Evolutionary conservation across 1,284 basidiomycete genomes (phyloP).

Genomic region (Cutaneotrichosporon sp.): DNA sequence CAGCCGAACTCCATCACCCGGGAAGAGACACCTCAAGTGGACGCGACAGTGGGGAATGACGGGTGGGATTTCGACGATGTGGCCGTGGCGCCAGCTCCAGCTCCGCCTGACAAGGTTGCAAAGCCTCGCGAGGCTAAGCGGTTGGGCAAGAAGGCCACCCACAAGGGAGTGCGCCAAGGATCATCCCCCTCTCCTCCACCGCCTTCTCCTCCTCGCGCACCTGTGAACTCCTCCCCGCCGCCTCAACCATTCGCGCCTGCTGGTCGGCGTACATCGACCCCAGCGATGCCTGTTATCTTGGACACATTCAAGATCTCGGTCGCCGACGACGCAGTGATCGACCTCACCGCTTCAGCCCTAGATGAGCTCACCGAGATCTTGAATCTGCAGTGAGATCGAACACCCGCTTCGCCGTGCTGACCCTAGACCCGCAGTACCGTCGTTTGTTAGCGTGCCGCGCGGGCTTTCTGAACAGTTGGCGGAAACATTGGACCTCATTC

Average conservation of each 20-base stretch:
- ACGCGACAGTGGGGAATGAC: conserved; percentile 32
- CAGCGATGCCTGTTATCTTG: background rate
- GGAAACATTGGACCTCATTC: conserved; percentile 17
- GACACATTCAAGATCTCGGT: conserved; percentile 39
- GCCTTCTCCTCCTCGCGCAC: background rate
- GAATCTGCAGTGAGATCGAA: background rate
- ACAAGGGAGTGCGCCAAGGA: conserved; percentile 18
- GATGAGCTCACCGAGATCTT: background rate
- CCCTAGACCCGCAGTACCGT: background rate
- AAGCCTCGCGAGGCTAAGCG: conserved; percentile 6
- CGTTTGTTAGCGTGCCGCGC: background rate
- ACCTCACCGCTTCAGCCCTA: conserved; percentile 55
- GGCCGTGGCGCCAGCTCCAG: background rate
- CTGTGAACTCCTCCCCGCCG: background rate
- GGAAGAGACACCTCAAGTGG: background rate
- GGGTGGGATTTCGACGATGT: conserved; percentile 56
- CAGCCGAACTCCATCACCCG: conserved; percentile 4
- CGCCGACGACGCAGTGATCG: conserved; percentile 59
- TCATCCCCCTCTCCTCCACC: background rate
- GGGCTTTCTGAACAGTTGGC: conserved; percentile 9
- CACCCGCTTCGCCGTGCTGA: background rate
- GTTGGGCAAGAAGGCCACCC: conserved; percentile 5
- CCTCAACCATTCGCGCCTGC: background rate
- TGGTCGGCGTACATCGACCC: background rate
- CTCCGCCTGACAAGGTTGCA: too few species aligned